Conservation (phyloP, 805 yeast genomes). For the Scheffersomyces amazonensis region DNA sequence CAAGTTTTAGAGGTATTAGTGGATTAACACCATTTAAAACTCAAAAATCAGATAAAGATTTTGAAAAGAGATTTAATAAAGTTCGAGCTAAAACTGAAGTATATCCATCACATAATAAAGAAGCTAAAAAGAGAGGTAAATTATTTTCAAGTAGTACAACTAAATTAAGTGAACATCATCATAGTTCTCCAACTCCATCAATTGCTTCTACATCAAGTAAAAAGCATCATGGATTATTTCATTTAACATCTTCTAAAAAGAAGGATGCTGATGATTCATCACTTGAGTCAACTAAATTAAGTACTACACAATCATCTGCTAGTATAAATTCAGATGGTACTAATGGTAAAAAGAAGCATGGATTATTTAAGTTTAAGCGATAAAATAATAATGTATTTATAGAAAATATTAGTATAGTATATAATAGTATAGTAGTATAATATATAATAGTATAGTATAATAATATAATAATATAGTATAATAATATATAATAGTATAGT, state of each 20-base stretch:
- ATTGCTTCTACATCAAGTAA: constrained; percentile 6
- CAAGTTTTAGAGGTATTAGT: constrained; percentile 21
- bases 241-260: constrained; percentile 12
- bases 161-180: background rate
- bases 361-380: constrained; percentile 13
- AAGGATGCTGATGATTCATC: constrained; percentile 10
- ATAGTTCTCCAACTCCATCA: background rate
- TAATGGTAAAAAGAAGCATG: constrained; percentile 12
- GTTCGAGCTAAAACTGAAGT: constrained; percentile 11
- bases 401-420: too few relatives aligned
- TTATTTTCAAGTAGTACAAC: background rate
- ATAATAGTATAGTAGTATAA: too few relatives aligned
- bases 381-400: too few relatives aligned
- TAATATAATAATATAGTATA: too few relatives aligned
- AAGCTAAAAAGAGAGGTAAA: constrained; percentile 4
- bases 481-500: too few relatives aligned
- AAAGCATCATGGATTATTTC: constrained; percentile 18
- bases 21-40: constrained; percentile 31
- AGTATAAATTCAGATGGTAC: constrained; percentile 19
- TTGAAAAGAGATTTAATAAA: constrained; percentile 32
- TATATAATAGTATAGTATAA: too few relatives aligned
- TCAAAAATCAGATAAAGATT: constrained; percentile 19
- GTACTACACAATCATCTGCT: constrained; percentile 12
- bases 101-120: constrained; percentile 7
- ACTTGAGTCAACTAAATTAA: constrained; percentile 5